Evolutionary conservation across 495 filamentous ascomycete genomes (phyloP).

Genomic region (Aspergillus bridgeri): DNA sequence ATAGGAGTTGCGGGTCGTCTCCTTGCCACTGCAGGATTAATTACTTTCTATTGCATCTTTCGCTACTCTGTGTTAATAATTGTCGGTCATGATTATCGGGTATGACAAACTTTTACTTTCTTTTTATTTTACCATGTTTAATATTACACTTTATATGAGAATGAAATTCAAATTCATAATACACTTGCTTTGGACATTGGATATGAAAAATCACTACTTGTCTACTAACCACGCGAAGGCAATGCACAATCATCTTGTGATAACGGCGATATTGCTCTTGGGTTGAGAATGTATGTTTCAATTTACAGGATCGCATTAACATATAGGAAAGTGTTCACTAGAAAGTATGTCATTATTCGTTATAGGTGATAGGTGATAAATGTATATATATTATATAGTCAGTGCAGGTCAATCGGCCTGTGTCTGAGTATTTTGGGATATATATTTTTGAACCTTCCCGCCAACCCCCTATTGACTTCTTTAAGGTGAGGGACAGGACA

Average conservation of each 20-base stretch:
- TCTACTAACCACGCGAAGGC: too few relatives aligned
- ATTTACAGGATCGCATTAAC: too few relatives aligned
- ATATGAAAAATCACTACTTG: too few relatives aligned
- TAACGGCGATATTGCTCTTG: too few relatives aligned
- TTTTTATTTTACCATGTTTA: constrained; percentile 14
- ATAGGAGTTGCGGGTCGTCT: constrained; percentile 39
- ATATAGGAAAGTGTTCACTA: too few relatives aligned
- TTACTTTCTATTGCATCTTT: constrained; percentile 19
- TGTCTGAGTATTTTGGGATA: too few relatives aligned
- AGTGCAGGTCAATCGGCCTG: too few relatives aligned
- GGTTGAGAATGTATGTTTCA: too few relatives aligned
- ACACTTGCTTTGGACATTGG: not conserved
- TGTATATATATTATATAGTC: too few relatives aligned
- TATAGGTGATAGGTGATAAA: too few relatives aligned
- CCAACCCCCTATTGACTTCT: not conserved
- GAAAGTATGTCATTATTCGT: too few relatives aligned
- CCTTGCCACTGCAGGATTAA: constrained; percentile 17
- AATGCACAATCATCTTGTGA: too few relatives aligned
- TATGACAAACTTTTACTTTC: constrained; percentile 4
- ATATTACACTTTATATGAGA: constrained; percentile 9
- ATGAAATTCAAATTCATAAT: not conserved
- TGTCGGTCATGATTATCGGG: constrained; percentile 4
- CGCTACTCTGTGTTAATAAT: constrained; percentile 25
- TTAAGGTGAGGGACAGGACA: not conserved
- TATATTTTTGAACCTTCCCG: not conserved